A percentile compares a stretch with the other conserved stretches of the same genome.
Evolutionary conservation across 2,329 filamentous ascomycete species (phyloP).

Genomic region (Penicillium sp.): DNA sequence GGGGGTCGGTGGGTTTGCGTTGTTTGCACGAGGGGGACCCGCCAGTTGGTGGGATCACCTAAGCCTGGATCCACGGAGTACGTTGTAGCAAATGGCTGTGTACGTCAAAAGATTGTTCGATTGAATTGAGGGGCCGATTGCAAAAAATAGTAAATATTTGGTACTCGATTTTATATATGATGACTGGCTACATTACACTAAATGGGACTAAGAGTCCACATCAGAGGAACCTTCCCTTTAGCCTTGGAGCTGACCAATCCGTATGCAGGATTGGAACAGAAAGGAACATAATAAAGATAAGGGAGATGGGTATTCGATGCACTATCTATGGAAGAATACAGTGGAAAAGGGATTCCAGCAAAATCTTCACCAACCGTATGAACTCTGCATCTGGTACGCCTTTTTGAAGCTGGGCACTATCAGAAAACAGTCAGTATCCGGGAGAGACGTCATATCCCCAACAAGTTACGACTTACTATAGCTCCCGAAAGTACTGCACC

Average conservation of each 20-base stretch:
- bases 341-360: background rate
- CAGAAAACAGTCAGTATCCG: slow-evolving; percentile 4
- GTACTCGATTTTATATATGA: background rate
- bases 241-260: background rate
- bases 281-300: background rate
- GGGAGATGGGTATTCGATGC: slow-evolving; percentile 1
- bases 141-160: no score
- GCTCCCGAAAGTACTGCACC: slow-evolving; percentile 34
- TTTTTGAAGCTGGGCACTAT: slow-evolving; percentile 24
- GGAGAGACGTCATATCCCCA: background rate
- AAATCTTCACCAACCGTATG: slow-evolving; percentile 7
- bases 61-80: background rate
- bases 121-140: no score
- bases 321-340: background rate
- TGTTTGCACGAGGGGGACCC: slow-evolving; percentile 42
- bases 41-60: slow-evolving; percentile 19
- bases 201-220: background rate
- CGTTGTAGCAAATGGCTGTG: background rate
- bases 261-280: background rate
- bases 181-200: background rate
- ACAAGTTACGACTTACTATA: slow-evolving; percentile 29
- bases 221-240: background rate
- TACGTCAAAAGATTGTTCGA: no score
- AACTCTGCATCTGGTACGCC: slow-evolving; percentile 16
- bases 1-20: slow-evolving; percentile 38